phyloP scores from a whole-genome alignment of 2,329 filamentous ascomycete species.

The Monilinia vaccinii-corymbosi region DNA sequence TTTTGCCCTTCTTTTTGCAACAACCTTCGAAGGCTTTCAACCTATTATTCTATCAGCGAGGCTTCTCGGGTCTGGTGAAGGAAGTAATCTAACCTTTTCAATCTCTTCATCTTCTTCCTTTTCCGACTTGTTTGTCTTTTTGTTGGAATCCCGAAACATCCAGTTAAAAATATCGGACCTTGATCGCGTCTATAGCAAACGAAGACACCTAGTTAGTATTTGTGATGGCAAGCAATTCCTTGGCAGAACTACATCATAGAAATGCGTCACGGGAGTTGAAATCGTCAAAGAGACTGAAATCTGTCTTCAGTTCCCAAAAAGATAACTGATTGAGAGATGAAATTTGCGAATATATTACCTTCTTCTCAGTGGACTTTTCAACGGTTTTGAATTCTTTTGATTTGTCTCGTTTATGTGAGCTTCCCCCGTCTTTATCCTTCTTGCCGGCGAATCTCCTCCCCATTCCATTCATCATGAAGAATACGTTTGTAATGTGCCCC shows the following conservation, averaged over 20 bases:
- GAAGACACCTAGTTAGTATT: slow-evolving; percentile 22
- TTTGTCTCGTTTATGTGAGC: slow-evolving; percentile 42
- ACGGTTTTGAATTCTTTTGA: slow-evolving; percentile 37
- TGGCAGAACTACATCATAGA: slow-evolving; percentile 13
- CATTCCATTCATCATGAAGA: slow-evolving; percentile 6
- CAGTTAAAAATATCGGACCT: slow-evolving; percentile 50
- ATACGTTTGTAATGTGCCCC: neutral
- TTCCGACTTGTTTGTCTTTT: slow-evolving; percentile 32
- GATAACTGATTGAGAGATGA: slow-evolving; percentile 5
- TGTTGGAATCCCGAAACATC: slow-evolving; percentile 55
- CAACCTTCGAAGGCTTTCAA: slow-evolving; percentile 43
- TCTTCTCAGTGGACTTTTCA: slow-evolving; percentile 33
- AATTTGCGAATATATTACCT: slow-evolving; percentile 33
- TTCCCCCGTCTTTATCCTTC: slow-evolving; percentile 50
- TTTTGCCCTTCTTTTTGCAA: slow-evolving; percentile 45
- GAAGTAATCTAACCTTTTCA: slow-evolving; percentile 29
- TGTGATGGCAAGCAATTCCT: slow-evolving; percentile 12
- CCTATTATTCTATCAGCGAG: slow-evolving; percentile 28
- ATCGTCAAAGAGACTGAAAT: neutral
- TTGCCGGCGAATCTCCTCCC: slow-evolving; percentile 61
- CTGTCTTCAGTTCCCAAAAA: slow-evolving; percentile 13
- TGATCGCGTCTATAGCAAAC: slow-evolving; percentile 38
- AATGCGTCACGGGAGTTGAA: slow-evolving; percentile 11
- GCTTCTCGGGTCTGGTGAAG: neutral
- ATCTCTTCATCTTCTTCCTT: slow-evolving; percentile 42